Conservation (phyloP, 352 stramenopile species). For the Globisporangium viniferum region DNA sequence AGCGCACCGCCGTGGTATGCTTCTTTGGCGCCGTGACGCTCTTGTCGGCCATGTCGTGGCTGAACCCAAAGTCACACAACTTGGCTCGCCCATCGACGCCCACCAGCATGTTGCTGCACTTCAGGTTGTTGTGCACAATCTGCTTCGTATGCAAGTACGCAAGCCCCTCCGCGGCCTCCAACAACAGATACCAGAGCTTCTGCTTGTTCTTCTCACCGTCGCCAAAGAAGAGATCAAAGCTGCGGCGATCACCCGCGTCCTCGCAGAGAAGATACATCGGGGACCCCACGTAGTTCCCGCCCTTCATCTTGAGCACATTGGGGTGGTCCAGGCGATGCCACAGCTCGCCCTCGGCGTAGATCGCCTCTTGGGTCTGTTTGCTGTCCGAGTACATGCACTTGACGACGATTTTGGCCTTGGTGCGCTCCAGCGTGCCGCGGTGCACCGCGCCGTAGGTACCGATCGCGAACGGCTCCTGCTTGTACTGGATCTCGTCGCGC, state of each 20-base stretch:
- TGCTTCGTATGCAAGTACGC: conserved; percentile 30
- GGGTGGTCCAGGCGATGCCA: conserved; percentile 26
- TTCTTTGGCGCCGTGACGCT: not conserved
- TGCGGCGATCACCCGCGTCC: conserved; percentile 22
- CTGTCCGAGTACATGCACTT: conserved; percentile 28
- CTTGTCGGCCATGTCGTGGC: conserved; percentile 4
- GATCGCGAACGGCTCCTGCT: conserved; percentile 22
- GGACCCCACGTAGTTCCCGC: conserved; percentile 23
- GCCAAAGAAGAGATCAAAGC: conserved; percentile 19
- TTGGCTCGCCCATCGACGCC: conserved; percentile 26
- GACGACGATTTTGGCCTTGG: conserved; percentile 28
- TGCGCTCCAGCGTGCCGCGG: conserved; percentile 20
- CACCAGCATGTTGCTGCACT: conserved; percentile 31
- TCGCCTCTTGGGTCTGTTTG: conserved; percentile 13
- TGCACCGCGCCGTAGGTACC: conserved; percentile 27
- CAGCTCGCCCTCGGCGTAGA: conserved; percentile 24
- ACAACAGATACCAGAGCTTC: not conserved
- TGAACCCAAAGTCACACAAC: conserved; percentile 26
- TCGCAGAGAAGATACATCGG: conserved; percentile 26
- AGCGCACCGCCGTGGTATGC: conserved; percentile 17
- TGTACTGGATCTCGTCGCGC: conserved; percentile 6
- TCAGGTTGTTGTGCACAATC: conserved; percentile 37
- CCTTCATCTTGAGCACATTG: conserved; percentile 28
- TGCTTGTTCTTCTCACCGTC: conserved; percentile 1
- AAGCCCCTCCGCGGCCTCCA: conserved; percentile 27